Conservation (phyloP, 345 rosid genomes). For the Turnera subulata region DNA sequence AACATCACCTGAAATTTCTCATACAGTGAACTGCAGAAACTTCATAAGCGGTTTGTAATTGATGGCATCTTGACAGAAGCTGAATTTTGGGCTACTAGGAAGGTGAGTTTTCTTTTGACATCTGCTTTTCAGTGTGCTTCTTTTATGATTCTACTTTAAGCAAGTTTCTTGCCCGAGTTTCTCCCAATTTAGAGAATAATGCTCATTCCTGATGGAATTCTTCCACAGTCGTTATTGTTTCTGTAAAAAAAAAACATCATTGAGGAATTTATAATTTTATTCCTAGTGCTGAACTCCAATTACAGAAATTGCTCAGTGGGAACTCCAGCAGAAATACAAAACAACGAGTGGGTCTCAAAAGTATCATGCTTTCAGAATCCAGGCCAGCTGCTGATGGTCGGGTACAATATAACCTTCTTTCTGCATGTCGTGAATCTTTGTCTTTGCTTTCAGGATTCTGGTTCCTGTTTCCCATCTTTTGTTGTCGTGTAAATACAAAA, state of each 20-base stretch:
- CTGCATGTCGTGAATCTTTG: background rate
- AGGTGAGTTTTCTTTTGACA: slow-evolving; percentile 42
- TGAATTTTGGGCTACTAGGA: slow-evolving; percentile 97
- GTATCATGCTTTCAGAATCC: slow-evolving; percentile 75
- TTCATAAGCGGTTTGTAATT: slow-evolving; percentile 65
- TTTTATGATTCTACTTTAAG: too few species aligned
- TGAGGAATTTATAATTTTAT: slow-evolving; percentile 4
- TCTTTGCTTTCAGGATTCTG: background rate
- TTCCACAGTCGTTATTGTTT: too few species aligned
- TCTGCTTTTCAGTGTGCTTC: too few species aligned
- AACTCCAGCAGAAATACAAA: slow-evolving; percentile 62
- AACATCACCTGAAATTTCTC: slow-evolving; percentile 14
- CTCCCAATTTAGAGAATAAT: too few species aligned
- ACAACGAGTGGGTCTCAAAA: slow-evolving; percentile 80
- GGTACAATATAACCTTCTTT: slow-evolving; percentile 35
- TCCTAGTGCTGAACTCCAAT: slow-evolving; percentile 18
- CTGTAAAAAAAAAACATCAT: background rate
- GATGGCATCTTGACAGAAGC: slow-evolving; percentile 65
- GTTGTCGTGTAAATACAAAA: too few species aligned
- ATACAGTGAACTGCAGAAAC: slow-evolving; percentile 70
- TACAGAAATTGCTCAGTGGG: slow-evolving; percentile 70
- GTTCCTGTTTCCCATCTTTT: background rate
- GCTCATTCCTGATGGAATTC: too few species aligned
- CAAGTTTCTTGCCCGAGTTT: too few species aligned
- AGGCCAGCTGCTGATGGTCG: slow-evolving; percentile 81